A percentile compares a stretch with the other conserved stretches of the same genome.
These are phyloP conservation scores for Boletellus ananas DNA, from an alignment of 768 basidiomycete genomes.

Conservation along the genomic window DNA sequence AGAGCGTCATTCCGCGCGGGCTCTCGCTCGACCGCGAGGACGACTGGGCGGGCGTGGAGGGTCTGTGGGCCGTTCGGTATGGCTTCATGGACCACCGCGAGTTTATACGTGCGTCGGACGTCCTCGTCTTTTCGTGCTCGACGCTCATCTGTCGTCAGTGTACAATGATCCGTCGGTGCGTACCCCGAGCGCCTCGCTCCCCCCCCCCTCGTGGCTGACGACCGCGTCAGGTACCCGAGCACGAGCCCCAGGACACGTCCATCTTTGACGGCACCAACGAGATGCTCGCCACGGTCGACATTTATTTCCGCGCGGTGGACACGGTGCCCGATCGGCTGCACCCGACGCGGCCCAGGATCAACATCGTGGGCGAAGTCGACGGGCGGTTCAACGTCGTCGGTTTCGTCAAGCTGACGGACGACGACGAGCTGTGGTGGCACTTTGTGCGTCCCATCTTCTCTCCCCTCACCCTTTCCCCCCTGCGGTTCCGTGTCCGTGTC, in stretches of 20 bases:
- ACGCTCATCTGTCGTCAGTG: constrained; percentile 29
- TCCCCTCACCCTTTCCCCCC: too few relatives aligned
- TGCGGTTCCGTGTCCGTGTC: too few relatives aligned
- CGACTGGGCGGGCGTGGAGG: constrained; percentile 44
- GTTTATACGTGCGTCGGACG: constrained; percentile 48
- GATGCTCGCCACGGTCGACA: constrained; percentile 45
- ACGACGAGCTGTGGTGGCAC: constrained; percentile 58
- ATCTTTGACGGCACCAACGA: constrained; percentile 54
- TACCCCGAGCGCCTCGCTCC: neutral
- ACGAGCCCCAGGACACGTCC: constrained; percentile 36
- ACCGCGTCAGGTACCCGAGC: constrained; percentile 24
- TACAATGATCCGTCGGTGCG: constrained; percentile 44
- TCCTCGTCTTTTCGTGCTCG: neutral
- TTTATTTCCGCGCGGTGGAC: constrained; percentile 42
- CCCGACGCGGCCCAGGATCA: constrained; percentile 50
- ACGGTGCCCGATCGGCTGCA: constrained; percentile 44
- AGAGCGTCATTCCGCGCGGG: constrained; percentile 42
- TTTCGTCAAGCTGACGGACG: constrained; percentile 50
- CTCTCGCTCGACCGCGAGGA: constrained; percentile 30
- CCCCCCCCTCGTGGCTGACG: neutral
- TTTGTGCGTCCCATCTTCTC: too few relatives aligned
- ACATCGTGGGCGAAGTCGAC: constrained; percentile 51
- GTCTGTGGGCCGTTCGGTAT: constrained; percentile 60
- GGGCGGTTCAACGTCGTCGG: constrained; percentile 50
- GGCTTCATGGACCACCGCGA: constrained; percentile 68